Base-by-base conservation (phyloP, 345 rosid genomes). In the Populus simonii region DNA sequence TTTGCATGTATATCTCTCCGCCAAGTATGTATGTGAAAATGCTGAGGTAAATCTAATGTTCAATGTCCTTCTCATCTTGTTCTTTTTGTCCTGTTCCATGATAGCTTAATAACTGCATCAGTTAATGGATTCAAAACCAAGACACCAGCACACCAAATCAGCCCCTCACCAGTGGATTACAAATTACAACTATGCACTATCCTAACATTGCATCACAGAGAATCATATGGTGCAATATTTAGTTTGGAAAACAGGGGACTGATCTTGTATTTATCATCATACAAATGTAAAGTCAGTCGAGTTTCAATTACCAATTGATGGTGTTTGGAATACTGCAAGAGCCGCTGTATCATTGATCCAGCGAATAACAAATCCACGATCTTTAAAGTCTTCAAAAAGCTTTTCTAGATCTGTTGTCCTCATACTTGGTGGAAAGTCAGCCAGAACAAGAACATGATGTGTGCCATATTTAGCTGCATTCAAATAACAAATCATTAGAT, bases 341-440 rank as follows among this genome's bases (percentile, higher is more conserved):
- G 99, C 98, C 18, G 85, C 76, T 74, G 94, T 95, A 80, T 96
- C 97, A 86, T 89, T 90, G 72, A 93, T 91, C 98, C 99, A 96
- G 77, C 93, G 93, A 85, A 96, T 90, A 75, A 84, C 85, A 76
- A 93, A 74, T 78, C 87, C 92, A 49, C 63, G 80, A 72, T 84
- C 93, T 78, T 75, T 90, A 62, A 87, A 92, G 80, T 86, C 92
- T 68, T 80, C 87, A 68, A 91, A 86, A 71, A 91, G 86, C 82
- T 84, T 96, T 84, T 96, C 99, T 68, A 96, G 90, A 72, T 93
- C 96, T 41, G 78, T 88, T 33, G 98, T 89, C 88, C 85, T 89
- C 73, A 90, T 92, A 76, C 84, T 88, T 65, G 98, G 92, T 36
- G 93, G 88, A 85, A 96, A 92, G 74, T 73, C 90, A 72, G 92